Conservation (phyloP, 2,329 filamentous ascomycete genomes). For the Pseudocercospora pini-densiflorae region DNA sequence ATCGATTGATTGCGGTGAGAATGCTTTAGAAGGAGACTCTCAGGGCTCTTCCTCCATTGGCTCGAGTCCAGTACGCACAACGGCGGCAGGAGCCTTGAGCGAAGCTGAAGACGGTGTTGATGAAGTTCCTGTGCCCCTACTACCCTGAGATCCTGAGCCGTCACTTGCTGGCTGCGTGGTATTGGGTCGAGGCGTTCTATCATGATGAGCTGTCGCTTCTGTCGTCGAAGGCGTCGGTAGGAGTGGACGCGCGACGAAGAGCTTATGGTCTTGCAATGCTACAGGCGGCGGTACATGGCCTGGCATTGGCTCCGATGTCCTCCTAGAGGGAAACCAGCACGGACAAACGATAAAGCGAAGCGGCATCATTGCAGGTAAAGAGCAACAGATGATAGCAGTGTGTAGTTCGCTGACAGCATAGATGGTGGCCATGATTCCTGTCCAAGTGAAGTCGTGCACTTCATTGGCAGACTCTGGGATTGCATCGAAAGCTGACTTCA, state of each 20-base stretch:
- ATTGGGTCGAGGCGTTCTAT: neutral
- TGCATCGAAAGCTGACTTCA: conserved; percentile 15
- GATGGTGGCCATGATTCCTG: neutral
- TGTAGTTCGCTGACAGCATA: conserved; percentile 11
- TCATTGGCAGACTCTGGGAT: conserved; percentile 11
- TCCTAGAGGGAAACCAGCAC: conserved; percentile 1
- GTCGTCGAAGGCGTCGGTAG: conserved; percentile 12
- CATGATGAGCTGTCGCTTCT: neutral
- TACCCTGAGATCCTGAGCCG: neutral
- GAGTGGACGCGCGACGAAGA: neutral
- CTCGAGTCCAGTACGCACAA: neutral
- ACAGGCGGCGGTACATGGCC: neutral
- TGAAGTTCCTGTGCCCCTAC: neutral
- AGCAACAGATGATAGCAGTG: conserved; percentile 14
- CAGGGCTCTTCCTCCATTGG: neutral
- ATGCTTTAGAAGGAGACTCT: neutral
- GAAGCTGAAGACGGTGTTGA: neutral
- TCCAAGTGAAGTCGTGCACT: conserved; percentile 16
- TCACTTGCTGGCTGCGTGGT: neutral
- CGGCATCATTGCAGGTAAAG: conserved; percentile 12
- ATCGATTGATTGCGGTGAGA: neutral
- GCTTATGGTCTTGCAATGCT: neutral
- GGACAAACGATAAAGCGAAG: conserved; percentile 13
- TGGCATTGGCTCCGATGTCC: neutral
- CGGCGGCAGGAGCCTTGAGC: neutral